These are phyloP conservation scores for Cenococcum geophilum DNA, from an alignment of 495 filamentous ascomycete species.

Conservation along the genomic window DNA sequence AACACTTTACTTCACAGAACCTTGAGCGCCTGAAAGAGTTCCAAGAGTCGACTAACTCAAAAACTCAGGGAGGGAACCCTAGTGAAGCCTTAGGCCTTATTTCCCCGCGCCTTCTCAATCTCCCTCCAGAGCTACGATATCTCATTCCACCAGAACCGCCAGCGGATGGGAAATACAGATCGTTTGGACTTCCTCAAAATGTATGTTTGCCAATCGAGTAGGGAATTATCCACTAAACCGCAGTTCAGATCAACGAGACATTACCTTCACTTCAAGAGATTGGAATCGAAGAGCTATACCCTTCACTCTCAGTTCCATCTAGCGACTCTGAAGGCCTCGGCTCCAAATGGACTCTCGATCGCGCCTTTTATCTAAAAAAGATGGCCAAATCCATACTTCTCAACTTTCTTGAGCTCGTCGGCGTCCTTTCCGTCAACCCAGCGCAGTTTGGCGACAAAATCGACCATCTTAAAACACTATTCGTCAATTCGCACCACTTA, in stretches of 20 bases:
- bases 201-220: slow-evolving; percentile 37
- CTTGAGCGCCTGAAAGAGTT: slow-evolving; percentile 56
- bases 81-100: slow-evolving; percentile 12
- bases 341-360: slow-evolving; percentile 50
- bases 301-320: slow-evolving; percentile 42
- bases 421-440: slow-evolving; percentile 60
- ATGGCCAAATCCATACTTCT: slow-evolving; percentile 76
- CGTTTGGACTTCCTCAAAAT: slow-evolving; percentile 64
- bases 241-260: slow-evolving; percentile 51
- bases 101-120: slow-evolving; percentile 45
- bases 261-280: slow-evolving; percentile 62
- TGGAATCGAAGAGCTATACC: slow-evolving; percentile 65
- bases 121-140: slow-evolving; percentile 68
- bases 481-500: slow-evolving; percentile 83
- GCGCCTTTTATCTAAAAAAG: slow-evolving; percentile 67
- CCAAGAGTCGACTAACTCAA: slow-evolving; percentile 18
- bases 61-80: slow-evolving; percentile 8
- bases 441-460: slow-evolving; percentile 50
- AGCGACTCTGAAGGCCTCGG: slow-evolving; percentile 39
- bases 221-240: background rate
- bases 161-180: slow-evolving; percentile 65
- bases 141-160: slow-evolving; percentile 70
- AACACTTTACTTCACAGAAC: slow-evolving; percentile 76
- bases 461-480: slow-evolving; percentile 66
- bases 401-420: slow-evolving; percentile 76